These are phyloP conservation scores for Penicillium odoratum DNA, from an alignment of 495 filamentous ascomycete species.

Conservation along the genomic window DNA sequence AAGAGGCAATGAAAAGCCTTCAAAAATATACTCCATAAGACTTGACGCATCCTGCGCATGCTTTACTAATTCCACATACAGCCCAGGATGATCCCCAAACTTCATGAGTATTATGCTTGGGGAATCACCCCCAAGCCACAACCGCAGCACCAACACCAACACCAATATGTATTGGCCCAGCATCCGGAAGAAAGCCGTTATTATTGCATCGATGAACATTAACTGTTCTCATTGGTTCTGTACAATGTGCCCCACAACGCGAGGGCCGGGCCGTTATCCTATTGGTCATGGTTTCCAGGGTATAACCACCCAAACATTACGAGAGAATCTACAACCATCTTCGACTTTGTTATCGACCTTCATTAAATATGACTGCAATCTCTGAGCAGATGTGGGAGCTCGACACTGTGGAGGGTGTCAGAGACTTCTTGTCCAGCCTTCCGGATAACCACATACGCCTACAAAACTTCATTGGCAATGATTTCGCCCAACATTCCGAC, in stretches of 20 bases:
- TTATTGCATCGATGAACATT: too few species aligned
- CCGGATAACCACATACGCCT: constrained; percentile 6
- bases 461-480: constrained; percentile 17
- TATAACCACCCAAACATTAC: background rate
- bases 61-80: too few species aligned
- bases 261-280: background rate
- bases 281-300: background rate
- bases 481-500: constrained; percentile 3
- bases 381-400: constrained; percentile 13
- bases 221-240: background rate
- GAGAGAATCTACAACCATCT: background rate
- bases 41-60: too few species aligned
- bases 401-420: constrained; percentile 6
- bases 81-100: too few species aligned
- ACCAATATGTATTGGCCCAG: too few species aligned
- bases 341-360: background rate
- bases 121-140: too few species aligned
- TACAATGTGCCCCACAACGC: background rate
- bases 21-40: too few species aligned
- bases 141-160: too few species aligned
- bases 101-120: too few species aligned
- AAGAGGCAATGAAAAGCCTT: too few species aligned
- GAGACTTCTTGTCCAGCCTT: constrained; percentile 4
- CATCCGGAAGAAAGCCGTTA: too few species aligned
- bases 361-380: background rate